These are phyloP conservation scores for Talaromyces sp. DNA, from an alignment of 2,329 filamentous ascomycete genomes.

Conservation along the genomic window DNA sequence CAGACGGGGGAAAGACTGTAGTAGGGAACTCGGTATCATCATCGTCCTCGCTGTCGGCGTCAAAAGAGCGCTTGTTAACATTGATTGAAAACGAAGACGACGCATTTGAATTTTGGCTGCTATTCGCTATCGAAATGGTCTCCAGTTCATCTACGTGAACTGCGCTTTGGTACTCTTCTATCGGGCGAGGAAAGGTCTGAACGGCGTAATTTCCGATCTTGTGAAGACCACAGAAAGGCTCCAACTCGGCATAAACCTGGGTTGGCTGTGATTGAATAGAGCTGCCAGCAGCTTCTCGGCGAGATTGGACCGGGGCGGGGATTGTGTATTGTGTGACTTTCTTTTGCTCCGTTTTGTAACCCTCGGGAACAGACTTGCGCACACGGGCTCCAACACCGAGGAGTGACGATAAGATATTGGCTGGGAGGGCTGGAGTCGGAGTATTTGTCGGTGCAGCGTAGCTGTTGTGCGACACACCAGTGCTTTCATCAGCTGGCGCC, in stretches of 20 bases:
- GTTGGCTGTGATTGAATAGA: neutral
- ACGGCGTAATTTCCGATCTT: conserved; percentile 64
- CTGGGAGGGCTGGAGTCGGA: conserved; percentile 52
- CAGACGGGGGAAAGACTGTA: conserved; percentile 5
- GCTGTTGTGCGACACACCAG: conserved; percentile 32
- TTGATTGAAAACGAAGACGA: conserved; percentile 16
- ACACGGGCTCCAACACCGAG: conserved; percentile 90
- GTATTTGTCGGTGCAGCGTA: conserved; percentile 36
- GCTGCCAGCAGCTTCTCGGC: neutral
- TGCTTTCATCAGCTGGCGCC: conserved; percentile 14
- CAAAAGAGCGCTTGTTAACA: conserved; percentile 39
- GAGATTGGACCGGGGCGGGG: neutral
- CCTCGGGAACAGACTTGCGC: conserved; percentile 86
- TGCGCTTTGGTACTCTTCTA: conserved; percentile 18
- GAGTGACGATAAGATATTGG: conserved; percentile 71
- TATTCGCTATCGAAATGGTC: conserved; percentile 34
- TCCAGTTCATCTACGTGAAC: conserved; percentile 32
- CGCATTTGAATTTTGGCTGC: conserved; percentile 33
- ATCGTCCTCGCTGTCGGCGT: conserved; percentile 33
- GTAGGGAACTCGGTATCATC: conserved; percentile 14
- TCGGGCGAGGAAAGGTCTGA: conserved; percentile 46
- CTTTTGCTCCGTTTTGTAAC: conserved; percentile 68
- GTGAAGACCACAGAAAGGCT: conserved; percentile 76
- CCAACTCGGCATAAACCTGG: conserved; percentile 52
- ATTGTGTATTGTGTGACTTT: conserved; percentile 20